phyloP scores from a whole-genome alignment of 768 basidiomycete species.

The Rhizopogon salebrosus region DNA sequence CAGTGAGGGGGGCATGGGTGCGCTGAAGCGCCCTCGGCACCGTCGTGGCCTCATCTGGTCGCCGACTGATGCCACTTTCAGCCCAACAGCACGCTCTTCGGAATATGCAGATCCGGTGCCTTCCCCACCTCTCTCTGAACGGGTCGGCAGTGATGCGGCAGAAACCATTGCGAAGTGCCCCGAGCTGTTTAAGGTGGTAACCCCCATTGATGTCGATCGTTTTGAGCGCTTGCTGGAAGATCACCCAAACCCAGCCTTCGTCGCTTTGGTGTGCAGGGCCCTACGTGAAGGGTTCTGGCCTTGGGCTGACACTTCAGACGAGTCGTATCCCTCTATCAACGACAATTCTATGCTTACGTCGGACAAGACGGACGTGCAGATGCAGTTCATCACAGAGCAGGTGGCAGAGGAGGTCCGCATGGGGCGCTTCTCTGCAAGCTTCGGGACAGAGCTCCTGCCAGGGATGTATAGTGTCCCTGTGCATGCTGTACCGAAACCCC shows the following conservation, averaged over 20 bases:
- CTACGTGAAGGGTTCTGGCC: constrained; percentile 44
- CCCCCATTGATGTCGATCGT: constrained; percentile 29
- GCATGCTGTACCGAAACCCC: constrained; percentile 28
- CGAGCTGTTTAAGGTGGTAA: constrained; percentile 31
- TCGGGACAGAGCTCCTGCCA: constrained; percentile 8
- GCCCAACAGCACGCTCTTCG: neutral
- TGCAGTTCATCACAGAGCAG: constrained; percentile 21
- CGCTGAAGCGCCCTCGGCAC: neutral
- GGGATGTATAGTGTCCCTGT: constrained; percentile 38
- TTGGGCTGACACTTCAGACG: constrained; percentile 21
- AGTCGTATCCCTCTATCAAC: constrained; percentile 15
- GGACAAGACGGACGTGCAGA: constrained; percentile 19
- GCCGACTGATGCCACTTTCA: neutral
- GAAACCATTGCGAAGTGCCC: constrained; percentile 22
- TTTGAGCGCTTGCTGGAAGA: constrained; percentile 21
- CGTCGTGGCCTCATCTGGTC: neutral
- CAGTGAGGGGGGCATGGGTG: no score
- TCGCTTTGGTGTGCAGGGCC: constrained; percentile 25
- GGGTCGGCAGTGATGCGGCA: constrained; percentile 7
- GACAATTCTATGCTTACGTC: constrained; percentile 17
- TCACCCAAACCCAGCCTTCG: constrained; percentile 36
- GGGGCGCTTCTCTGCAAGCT: constrained; percentile 12
- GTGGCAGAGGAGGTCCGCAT: neutral
- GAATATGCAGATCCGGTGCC: neutral
- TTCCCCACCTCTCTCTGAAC: constrained; percentile 2